These are phyloP conservation scores for Pythium rishiriense DNA, from an alignment of 352 stramenopile species.

Conservation along the genomic window DNA sequence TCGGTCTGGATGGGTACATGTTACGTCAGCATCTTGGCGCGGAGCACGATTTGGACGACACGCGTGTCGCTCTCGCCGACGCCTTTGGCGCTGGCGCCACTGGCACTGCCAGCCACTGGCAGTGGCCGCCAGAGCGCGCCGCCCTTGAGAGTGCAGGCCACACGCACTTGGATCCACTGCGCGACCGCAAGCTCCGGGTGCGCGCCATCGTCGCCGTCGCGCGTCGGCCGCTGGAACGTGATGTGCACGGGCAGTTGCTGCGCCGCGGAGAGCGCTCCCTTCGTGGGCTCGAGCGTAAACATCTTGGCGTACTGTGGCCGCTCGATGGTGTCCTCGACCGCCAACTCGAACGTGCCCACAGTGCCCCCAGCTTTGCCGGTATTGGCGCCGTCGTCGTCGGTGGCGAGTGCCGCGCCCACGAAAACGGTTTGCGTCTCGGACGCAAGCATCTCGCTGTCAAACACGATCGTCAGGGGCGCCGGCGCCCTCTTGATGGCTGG, in stretches of 20 bases:
- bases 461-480: slow-evolving; percentile 44
- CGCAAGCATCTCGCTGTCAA: slow-evolving; percentile 33
- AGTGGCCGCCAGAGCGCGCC: slow-evolving; percentile 26
- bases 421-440: slow-evolving; percentile 29
- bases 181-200: slow-evolving; percentile 25
- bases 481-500: slow-evolving; percentile 48
- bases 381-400: slow-evolving; percentile 12
- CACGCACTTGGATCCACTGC: slow-evolving; percentile 35
- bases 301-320: slow-evolving; percentile 54
- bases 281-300: slow-evolving; percentile 70
- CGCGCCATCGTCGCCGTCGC: neutral
- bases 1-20: slow-evolving; percentile 18
- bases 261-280: slow-evolving; percentile 50
- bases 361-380: slow-evolving; percentile 6
- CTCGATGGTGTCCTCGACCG: slow-evolving; percentile 44
- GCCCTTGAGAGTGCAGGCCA: slow-evolving; percentile 28
- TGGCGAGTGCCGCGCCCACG: slow-evolving; percentile 48
- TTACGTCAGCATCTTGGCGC: slow-evolving; percentile 26
- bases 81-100: neutral
- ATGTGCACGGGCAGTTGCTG: slow-evolving; percentile 62
- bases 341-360: slow-evolving; percentile 59
- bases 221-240: slow-evolving; percentile 40
- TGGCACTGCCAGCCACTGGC: neutral
- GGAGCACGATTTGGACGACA: slow-evolving; percentile 26
- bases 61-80: slow-evolving; percentile 20